Evolutionary conservation across 371 early-diverging fungal genomes (phyloP), one percentile per base, ranked within the genome.

Genomic region (Apophysomyces trapeziformis): DNA sequence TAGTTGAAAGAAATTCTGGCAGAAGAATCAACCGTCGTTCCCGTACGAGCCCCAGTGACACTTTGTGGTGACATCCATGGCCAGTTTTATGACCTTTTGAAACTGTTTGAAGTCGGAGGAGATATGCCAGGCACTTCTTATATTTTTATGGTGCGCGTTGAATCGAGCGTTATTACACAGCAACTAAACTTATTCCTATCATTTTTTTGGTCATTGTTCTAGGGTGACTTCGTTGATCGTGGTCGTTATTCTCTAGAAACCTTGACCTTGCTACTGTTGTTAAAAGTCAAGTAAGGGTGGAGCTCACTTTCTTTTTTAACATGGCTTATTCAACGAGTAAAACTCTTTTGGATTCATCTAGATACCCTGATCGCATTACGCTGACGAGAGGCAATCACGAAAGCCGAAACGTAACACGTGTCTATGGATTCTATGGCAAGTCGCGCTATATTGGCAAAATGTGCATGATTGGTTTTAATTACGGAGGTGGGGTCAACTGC

Each of bases 201-300:
- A 14, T 1, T 18, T 3, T 18, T 32, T 12, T 6, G 13, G 14
- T 12, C 13, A 8, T 43, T 21, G 14, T 43, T 38, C 21, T 11
- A 82, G 82, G 99, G 99, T n/a, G 99, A 99, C 76, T 99, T 97
- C 87, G 99, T 99, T 1, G 99, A 99, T 84, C 90, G 99, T 61
- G 99, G 99, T 35, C 96, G 96, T 79, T 97, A 97, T 85, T 94
- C 95, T 70, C 80, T 99, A 68, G 99, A 99, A 78, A 98, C 99
- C 8, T 91, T 99, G 64, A 94, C 97, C 18, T 76, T 99, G 65
- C 78, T 99, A 58, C 80, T 99, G 79, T 88, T 91, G 32, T 85
- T 97, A 64, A 99, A 99, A 89, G 95, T 96, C 74, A 93, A 88
- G 83, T 79, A 73, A 76, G 80, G 59, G 44, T 43, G 26, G 3